phyloP scores from a whole-genome alignment of 1,284 basidiomycete genomes.

The Boletellus dicymbophilus region DNA sequence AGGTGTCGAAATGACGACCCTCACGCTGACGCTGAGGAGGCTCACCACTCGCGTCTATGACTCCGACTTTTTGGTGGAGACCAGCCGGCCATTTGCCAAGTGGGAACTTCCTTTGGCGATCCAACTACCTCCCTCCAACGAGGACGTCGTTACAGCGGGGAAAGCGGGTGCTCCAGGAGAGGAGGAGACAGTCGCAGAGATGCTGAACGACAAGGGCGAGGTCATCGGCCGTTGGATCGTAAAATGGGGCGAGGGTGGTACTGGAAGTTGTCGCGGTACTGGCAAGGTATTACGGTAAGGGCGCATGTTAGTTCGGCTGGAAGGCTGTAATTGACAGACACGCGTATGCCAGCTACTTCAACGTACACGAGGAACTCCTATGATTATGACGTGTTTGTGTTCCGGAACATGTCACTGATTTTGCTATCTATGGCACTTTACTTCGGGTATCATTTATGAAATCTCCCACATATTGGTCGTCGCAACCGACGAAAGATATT shows the following conservation, averaged over 20 bases:
- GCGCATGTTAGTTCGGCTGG: conserved; percentile 2
- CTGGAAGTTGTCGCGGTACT: conserved; percentile 57
- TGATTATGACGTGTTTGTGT: conserved; percentile 9
- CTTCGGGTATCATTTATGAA: background rate
- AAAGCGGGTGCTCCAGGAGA: conserved; percentile 45
- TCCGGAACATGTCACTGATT: background rate
- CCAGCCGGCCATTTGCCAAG: conserved; percentile 74
- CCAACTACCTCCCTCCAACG: conserved; percentile 42
- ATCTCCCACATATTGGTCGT: background rate
- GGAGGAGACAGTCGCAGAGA: conserved; percentile 81
- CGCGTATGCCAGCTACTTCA: conserved; percentile 60
- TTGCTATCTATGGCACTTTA: background rate
- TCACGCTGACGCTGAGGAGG: conserved; percentile 59
- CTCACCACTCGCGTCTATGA: conserved; percentile 75
- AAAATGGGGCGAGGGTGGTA: conserved; percentile 64
- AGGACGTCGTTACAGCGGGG: conserved; percentile 33
- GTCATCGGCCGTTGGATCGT: conserved; percentile 80
- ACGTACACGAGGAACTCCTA: conserved; percentile 82
- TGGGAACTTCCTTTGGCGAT: conserved; percentile 73
- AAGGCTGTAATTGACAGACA: background rate
- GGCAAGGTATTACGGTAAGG: conserved; percentile 66
- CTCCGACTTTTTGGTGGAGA: conserved; percentile 68
- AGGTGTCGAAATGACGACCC: conserved; percentile 73
- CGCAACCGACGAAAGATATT: background rate
- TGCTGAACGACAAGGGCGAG: conserved; percentile 59